These are phyloP conservation scores for Hygrocybe coccinea DNA, from an alignment of 768 basidiomycete species.

Conservation along the genomic window DNA sequence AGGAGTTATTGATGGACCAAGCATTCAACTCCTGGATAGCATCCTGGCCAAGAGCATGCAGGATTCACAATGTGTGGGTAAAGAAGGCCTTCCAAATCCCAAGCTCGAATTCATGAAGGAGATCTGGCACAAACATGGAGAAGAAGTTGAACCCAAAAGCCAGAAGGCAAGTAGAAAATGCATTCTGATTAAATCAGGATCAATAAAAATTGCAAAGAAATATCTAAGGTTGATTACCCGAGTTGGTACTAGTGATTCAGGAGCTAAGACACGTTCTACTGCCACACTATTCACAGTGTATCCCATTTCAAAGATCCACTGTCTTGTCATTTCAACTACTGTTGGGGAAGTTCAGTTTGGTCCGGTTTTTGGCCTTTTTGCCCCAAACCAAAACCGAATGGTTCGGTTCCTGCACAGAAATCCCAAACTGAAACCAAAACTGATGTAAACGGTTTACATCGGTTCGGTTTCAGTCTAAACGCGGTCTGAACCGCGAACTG, in stretches of 20 bases:
- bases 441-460: too few relatives aligned
- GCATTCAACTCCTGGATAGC: constrained; percentile 4
- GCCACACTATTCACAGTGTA: not conserved
- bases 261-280: not conserved
- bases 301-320: constrained; percentile 2
- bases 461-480: too few relatives aligned
- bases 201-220: not conserved
- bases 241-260: constrained; percentile 3
- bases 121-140: constrained; percentile 9
- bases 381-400: too few relatives aligned
- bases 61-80: constrained; percentile 9
- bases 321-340: constrained; percentile 1
- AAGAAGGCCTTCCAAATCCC: constrained; percentile 7
- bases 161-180: constrained; percentile 7
- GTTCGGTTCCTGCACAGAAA: too few relatives aligned
- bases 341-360: too few relatives aligned
- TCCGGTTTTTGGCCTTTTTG: too few relatives aligned
- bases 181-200: constrained; percentile 6
- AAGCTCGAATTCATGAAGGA: constrained; percentile 10
- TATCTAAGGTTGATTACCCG: not conserved
- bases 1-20: not conserved
- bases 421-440: too few relatives aligned
- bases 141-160: constrained; percentile 8
- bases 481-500: too few relatives aligned
- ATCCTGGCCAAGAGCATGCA: constrained; percentile 5